Evolutionary conservation across 306 rosid species (phyloP).

Genomic region (Fagus sylvatica): DNA sequence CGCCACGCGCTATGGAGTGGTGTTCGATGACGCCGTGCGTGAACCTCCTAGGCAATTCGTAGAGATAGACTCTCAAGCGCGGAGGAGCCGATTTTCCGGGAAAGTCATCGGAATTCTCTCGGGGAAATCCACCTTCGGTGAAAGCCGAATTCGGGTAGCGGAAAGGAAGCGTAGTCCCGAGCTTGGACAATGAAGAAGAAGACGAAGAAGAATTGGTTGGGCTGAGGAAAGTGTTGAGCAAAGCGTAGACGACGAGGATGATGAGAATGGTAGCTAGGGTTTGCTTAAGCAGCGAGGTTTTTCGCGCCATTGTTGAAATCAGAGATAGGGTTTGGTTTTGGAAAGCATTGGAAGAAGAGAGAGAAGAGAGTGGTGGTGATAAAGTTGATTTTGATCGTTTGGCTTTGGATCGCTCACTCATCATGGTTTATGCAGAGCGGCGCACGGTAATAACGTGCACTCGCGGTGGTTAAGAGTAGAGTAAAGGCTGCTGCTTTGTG

Average conservation of each 20-base stretch:
- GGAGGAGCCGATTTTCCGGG: background rate
- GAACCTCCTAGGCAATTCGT: slow-evolving; percentile 68
- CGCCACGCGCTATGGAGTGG: slow-evolving; percentile 77
- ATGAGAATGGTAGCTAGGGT: slow-evolving; percentile 47
- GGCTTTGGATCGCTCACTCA: slow-evolving; percentile 32
- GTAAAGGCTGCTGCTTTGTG: no score
- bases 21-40: slow-evolving; percentile 69
- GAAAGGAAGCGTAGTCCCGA: slow-evolving; percentile 36
- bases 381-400: slow-evolving; percentile 27
- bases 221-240: slow-evolving; percentile 45
- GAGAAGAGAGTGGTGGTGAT: background rate
- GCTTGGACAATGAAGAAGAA: slow-evolving; percentile 5
- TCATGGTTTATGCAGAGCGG: background rate
- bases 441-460: background rate
- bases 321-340: slow-evolving; percentile 1
- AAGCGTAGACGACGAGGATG: slow-evolving; percentile 46
- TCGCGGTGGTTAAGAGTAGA: no score
- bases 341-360: background rate
- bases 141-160: slow-evolving; percentile 35
- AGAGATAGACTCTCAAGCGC: slow-evolving; percentile 50
- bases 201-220: slow-evolving; percentile 35
- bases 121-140: background rate
- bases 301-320: slow-evolving; percentile 48
- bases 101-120: background rate
- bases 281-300: slow-evolving; percentile 55